phyloP scores from a whole-genome alignment of 2,329 filamentous ascomycete species.

The Colletotrichum euphorbiae region DNA sequence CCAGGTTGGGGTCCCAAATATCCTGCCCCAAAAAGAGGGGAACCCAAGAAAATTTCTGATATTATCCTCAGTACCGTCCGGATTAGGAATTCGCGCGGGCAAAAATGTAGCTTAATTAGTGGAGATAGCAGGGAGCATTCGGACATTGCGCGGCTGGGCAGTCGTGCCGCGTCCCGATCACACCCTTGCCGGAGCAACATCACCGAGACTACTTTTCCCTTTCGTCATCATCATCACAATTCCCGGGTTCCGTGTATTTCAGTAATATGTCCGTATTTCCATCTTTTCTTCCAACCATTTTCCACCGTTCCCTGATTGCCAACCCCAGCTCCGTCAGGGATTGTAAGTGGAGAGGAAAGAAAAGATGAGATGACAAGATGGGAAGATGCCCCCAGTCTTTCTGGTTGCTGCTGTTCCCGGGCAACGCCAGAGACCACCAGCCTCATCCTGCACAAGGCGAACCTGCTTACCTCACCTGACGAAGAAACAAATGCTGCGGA shows the following conservation, averaged over 20 bases:
- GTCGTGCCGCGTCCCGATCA: conserved; percentile 14
- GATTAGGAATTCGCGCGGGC: not conserved
- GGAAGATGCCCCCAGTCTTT: conserved; percentile 3
- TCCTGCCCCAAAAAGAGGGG: no score
- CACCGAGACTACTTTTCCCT: not conserved
- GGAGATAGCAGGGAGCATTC: conserved; percentile 13
- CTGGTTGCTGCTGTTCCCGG: not conserved
- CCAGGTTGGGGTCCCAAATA: no score
- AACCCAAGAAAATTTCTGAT: not conserved
- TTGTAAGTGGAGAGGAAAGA: not conserved
- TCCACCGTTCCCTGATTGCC: not conserved
- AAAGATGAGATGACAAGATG: not conserved
- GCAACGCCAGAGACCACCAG: not conserved
- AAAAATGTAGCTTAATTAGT: conserved; percentile 18
- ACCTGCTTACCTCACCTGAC: not conserved
- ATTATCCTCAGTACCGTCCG: not conserved
- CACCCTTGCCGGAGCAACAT: not conserved
- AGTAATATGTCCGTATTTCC: conserved; percentile 1
- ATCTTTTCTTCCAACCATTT: not conserved
- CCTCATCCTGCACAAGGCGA: conserved; percentile 6
- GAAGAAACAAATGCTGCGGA: not conserved
- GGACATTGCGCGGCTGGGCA: conserved; percentile 21
- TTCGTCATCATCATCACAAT: not conserved
- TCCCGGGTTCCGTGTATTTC: not conserved
- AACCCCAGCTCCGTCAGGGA: not conserved